Evolutionary conservation across 768 basidiomycete species (phyloP), one percentile per base, ranked within the genome.

Genomic region (Clitopilus passeckerianus): DNA sequence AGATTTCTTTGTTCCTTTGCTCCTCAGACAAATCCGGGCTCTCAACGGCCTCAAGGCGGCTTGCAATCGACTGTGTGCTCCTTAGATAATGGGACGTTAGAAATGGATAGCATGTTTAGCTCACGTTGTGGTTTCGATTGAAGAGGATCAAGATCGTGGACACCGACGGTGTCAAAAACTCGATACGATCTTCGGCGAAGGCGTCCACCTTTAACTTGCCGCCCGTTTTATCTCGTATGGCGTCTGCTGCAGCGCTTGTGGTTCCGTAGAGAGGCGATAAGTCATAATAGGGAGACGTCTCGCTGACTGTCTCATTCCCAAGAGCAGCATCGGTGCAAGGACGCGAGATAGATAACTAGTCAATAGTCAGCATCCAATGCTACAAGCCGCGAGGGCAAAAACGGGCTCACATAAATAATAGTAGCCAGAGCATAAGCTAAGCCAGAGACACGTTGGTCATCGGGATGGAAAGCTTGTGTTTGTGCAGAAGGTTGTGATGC

Each of bases 111-210:
- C n/a, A n/a, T n/a, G n/a, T n/a, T n/a, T n/a, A 37, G 69, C 74
- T 20, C 59, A 83, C 82, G 66, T 83, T 86, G 66, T 86, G 85
- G 64, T 86, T 85, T 15, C 86, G 72, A 61, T 74, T 77, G 66
- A 86, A 80, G 15, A 87, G 61, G 30, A 86, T 75, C 6, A 86
- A 72, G 12, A 87, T 71, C 14, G 79, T 84, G 30, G 76, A 75
- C 1, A 78, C 72, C 1, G 82, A 77, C 6, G 86, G 84, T 1
- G 85, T 80, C 59, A 86, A 72, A 65, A 85, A 77, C 24, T 77
- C 57, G 5, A 86, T 65, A 1, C 85, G 72, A n/a, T 77, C 74
- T 62, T 87, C 85, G 0, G 76, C 71, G 65, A 85, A 83, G 0
- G 74, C 71, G 63, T 88, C 86, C 60, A 75, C 78, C 2, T 86